Conservation (phyloP, 805 yeast genomes). For the Metschnikowia rubicola region DNA sequence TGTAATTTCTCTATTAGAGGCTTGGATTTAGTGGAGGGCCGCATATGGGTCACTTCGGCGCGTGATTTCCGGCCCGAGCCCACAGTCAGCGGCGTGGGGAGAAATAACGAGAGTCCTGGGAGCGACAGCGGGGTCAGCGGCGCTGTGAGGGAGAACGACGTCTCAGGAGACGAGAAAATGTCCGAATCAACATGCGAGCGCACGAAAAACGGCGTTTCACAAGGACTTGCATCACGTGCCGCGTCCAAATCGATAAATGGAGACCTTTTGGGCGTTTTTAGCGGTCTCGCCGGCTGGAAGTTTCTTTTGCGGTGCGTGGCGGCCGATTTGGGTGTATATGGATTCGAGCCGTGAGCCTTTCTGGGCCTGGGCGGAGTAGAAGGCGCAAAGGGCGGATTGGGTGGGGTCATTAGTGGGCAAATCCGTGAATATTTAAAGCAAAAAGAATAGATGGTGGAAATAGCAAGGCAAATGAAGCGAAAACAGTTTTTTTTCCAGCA, state of each 20-base stretch:
- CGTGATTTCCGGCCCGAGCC: constrained; percentile 14
- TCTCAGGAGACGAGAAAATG: background rate
- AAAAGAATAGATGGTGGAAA: too few relatives aligned
- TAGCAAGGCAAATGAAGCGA: too few relatives aligned
- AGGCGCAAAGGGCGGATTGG: background rate
- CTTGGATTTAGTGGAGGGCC: constrained; percentile 3
- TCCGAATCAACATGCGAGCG: background rate
- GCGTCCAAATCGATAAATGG: background rate
- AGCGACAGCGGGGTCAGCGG: constrained; percentile 1
- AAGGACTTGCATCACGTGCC: background rate
- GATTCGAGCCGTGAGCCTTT: background rate
- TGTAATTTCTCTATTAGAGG: constrained; percentile 5
- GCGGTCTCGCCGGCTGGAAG: background rate
- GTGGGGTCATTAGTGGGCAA: background rate
- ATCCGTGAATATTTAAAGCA: background rate
- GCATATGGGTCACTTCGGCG: background rate
- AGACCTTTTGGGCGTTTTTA: background rate
- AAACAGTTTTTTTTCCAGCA: too few relatives aligned
- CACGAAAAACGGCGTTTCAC: background rate
- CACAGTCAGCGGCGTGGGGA: constrained; percentile 19
- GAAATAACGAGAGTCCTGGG: constrained; percentile 2
- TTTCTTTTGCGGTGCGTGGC: background rate
- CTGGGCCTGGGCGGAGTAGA: constrained; percentile 2
- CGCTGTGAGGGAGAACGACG: background rate
- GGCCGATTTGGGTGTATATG: constrained; percentile 5